Conservation (phyloP, 2,329 filamentous ascomycete species). For the Fusarium subglutinans region DNA sequence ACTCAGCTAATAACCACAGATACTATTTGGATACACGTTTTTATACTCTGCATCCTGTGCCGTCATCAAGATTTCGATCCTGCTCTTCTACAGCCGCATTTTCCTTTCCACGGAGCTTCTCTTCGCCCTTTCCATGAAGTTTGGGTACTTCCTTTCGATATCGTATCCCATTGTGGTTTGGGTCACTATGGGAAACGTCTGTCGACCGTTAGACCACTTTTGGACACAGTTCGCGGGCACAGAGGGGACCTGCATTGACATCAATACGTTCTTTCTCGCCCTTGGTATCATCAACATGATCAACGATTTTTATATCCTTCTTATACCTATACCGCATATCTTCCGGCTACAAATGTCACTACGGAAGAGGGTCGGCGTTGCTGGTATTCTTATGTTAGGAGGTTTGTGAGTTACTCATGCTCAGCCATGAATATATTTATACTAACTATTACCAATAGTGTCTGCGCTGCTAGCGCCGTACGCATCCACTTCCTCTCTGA, state of each 20-base stretch:
- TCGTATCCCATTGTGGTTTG: neutral
- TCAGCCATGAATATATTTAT: rapidly evolving
- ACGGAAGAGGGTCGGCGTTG: neutral
- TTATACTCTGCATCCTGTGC: neutral
- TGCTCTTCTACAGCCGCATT: neutral
- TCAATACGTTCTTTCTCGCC: neutral
- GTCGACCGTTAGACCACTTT: neutral
- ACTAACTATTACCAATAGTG: neutral
- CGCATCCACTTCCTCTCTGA: neutral
- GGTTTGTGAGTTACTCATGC: neutral
- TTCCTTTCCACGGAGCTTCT: neutral
- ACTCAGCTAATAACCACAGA: neutral
- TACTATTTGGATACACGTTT: neutral
- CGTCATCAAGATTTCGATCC: neutral
- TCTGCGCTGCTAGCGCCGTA: neutral
- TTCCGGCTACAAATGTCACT: neutral
- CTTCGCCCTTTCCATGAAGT: neutral
- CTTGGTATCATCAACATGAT: neutral
- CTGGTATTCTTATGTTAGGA: neutral
- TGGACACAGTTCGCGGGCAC: neutral
- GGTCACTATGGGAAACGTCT: neutral
- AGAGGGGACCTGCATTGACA: neutral
- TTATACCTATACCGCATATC: neutral
- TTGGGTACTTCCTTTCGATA: neutral
- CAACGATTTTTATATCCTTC: neutral